phyloP scores from a whole-genome alignment of 352 stramenopile genomes.

The Globisporangium spiculum region DNA sequence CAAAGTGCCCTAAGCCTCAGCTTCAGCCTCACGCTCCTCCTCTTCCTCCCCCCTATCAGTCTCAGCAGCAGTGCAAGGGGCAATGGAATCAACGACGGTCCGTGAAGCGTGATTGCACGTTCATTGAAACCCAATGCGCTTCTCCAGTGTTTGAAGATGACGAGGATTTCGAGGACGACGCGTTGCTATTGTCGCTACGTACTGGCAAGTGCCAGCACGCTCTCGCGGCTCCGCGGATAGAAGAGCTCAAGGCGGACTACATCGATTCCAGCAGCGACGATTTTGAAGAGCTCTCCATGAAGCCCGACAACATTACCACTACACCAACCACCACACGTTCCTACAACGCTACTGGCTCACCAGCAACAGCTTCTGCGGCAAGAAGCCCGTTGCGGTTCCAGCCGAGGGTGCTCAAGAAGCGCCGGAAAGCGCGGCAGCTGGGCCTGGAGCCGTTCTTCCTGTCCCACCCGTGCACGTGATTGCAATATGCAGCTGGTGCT shows the following conservation, averaged over 20 bases:
- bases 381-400: conserved; percentile 12
- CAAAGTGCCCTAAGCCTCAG: background rate
- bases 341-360: background rate
- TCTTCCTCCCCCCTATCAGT: background rate
- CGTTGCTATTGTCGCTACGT: background rate
- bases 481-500: background rate
- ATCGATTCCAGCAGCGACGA: conserved; percentile 18
- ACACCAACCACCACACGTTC: background rate
- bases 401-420: conserved; percentile 18
- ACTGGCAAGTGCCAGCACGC: conserved; percentile 3
- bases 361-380: background rate
- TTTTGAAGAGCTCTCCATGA: background rate
- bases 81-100: conserved; percentile 21
- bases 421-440: conserved; percentile 17
- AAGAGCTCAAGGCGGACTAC: conserved; percentile 16
- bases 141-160: conserved; percentile 8
- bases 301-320: background rate
- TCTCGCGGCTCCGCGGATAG: conserved; percentile 11
- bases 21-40: background rate
- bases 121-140: conserved; percentile 13
- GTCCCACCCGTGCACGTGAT: conserved; percentile 14
- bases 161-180: conserved; percentile 4
- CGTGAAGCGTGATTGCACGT: conserved; percentile 23
- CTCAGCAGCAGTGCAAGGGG: background rate
- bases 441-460: conserved; percentile 15